Evolutionary conservation across 306 rosid species (phyloP), one percentile per base, ranked within the genome.

Genomic region (Senna tora): DNA sequence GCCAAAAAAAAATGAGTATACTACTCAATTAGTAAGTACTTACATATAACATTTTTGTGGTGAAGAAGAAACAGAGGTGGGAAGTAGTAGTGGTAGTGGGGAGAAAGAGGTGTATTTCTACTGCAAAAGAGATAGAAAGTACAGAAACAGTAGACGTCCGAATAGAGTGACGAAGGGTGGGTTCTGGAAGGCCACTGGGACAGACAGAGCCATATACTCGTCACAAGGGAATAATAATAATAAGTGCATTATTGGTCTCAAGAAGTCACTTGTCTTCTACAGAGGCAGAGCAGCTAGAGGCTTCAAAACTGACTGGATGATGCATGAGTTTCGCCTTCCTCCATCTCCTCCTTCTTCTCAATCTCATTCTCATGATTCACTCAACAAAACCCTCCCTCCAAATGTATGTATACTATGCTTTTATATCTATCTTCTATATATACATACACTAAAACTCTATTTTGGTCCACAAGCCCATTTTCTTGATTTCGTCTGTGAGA

Each of bases 111-210:
- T 90, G 92, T 91, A 91, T 65, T 91, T 91, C 77, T 91, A 88
- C 79, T 88, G 96, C 56, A 95, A 90, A 58, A 85, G 97, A 72
- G 92, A 91, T 46, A 50, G 92, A 50, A 91, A 91, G 57, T 91
- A 91, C 77, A 75, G 88, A 50, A 91, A 91, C 73, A 91, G 97
- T 36, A 61, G 83, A 20, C 75, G 97, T 36, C 97, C 97, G 13
- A 91, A 91, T 61, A 75, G 97, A 13, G 97, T 91, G 14, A 88
- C 92, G 21, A 89, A 83, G 74, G 83, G 79, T 13, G 97, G 97
- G 63, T 91, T 88, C 72, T 91, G 97, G 97, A 91, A 91, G 53
- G 96, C 97, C 30, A 91, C 97, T 1, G 97, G 97, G 59, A 91
- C 97, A 11, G 97, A 91, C 42, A 60, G 89, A 42, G 88, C 97